These are phyloP conservation scores for Blastobotrys capitulatus DNA, from an alignment of 1,139 yeast genomes.

Conservation along the genomic window DNA sequence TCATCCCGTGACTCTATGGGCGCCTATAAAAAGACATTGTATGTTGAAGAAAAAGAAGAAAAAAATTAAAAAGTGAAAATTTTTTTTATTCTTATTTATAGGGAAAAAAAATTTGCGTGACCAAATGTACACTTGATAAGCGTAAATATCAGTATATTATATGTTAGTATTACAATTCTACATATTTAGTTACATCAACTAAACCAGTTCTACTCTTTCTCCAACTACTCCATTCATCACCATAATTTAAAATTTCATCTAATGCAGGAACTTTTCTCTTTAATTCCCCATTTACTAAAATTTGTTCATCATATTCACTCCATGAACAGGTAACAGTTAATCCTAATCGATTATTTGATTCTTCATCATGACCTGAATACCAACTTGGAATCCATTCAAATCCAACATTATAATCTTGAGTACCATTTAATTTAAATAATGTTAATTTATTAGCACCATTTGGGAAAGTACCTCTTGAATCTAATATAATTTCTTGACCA, in stretches of 20 bases:
- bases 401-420: constrained; percentile 51
- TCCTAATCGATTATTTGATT: constrained; percentile 38
- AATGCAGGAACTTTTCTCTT: constrained; percentile 57
- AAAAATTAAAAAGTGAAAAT: neutral
- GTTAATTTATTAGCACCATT: constrained; percentile 58
- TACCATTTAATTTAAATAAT: constrained; percentile 62
- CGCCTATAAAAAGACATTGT: constrained; percentile 14
- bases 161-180: constrained; percentile 43
- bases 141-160: too few species aligned
- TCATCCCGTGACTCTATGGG: constrained; percentile 14
- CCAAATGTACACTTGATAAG: neutral
- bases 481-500: too few species aligned
- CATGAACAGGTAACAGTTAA: constrained; percentile 61
- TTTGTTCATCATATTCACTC: constrained; percentile 57
- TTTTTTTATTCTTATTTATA: constrained; percentile 1
- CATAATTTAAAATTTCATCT: constrained; percentile 57
- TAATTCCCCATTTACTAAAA: constrained; percentile 30
- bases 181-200: constrained; percentile 45
- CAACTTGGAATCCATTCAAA: constrained; percentile 76
- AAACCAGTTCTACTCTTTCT: constrained; percentile 64
- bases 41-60: constrained; percentile 4
- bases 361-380: constrained; percentile 41
- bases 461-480: constrained; percentile 21
- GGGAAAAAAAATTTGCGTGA: neutral
- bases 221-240: constrained; percentile 60